phyloP scores from a whole-genome alignment of 75 land plant genomes.

The Selaginella tamariscina region DNA sequence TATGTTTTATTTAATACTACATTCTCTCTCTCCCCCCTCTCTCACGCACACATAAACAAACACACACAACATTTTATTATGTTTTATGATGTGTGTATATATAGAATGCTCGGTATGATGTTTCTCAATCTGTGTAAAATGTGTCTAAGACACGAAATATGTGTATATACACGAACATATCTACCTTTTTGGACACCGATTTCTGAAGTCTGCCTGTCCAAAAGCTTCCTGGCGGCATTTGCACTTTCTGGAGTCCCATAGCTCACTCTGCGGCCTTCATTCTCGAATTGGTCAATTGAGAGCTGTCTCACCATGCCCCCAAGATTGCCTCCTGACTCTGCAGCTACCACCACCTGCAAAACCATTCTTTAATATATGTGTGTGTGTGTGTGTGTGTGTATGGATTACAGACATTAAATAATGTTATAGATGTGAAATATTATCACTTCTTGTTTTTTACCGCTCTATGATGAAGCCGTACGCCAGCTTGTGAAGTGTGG shows the following conservation, averaged over 20 bases:
- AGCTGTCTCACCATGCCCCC: conserved; percentile 97
- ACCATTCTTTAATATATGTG: neutral
- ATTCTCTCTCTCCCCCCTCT: neutral
- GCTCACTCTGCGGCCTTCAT: conserved; percentile 95
- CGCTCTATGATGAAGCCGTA: conserved; percentile 90
- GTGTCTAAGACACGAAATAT: neutral
- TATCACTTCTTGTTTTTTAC: conserved; percentile 28
- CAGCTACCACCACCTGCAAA: conserved; percentile 93
- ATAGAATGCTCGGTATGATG: no score
- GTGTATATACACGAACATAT: neutral
- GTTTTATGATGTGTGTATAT: no score
- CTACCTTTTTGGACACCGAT: conserved; percentile 94
- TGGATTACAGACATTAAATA: no score
- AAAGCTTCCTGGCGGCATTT: conserved; percentile 79
- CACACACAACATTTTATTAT: no score
- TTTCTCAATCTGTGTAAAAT: neutral
- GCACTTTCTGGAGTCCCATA: conserved; percentile 99
- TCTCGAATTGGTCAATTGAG: conserved; percentile 98
- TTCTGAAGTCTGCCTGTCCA: conserved; percentile 91
- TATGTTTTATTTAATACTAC: neutral
- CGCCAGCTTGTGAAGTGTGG: conserved; percentile 40
- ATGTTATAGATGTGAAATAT: neutral
- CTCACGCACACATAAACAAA: conserved; percentile 7
- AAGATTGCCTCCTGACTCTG: conserved; percentile 95
- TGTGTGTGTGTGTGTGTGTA: no score